Conservation (phyloP, 2,329 filamentous ascomycete species). For the Fusarium ambrosium region DNA sequence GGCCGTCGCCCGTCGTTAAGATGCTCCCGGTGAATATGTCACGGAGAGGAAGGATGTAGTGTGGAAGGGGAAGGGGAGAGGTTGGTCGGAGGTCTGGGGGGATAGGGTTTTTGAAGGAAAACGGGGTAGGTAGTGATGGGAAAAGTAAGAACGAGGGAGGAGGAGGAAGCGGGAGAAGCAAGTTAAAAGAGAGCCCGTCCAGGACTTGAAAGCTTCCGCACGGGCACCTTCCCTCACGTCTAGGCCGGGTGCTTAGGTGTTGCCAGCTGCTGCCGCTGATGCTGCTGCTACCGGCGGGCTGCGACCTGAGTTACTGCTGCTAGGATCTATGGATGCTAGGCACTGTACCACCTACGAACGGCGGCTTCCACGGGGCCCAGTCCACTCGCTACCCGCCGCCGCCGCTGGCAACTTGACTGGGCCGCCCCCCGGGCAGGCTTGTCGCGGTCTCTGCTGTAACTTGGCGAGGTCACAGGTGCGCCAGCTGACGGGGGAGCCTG, state of each 20-base stretch:
- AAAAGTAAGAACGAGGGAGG: slow-evolving; percentile 31
- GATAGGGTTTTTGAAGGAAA: slow-evolving; percentile 16
- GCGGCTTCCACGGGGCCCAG: slow-evolving; percentile 8
- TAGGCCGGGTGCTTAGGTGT: background rate
- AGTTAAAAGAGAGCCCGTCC: slow-evolving; percentile 16
- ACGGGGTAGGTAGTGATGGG: slow-evolving; percentile 25
- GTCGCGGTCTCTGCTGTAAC: slow-evolving; percentile 20
- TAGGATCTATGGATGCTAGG: background rate
- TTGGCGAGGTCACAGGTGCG: slow-evolving; percentile 34
- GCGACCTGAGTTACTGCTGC: slow-evolving; percentile 16
- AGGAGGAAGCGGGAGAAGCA: slow-evolving; percentile 38
- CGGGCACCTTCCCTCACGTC: slow-evolving; percentile 9
- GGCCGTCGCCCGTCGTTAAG: slow-evolving; percentile 40
- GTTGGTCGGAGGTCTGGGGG: slow-evolving; percentile 6
- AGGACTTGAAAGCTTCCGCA: slow-evolving; percentile 28
- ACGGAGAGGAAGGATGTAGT: slow-evolving; percentile 2
- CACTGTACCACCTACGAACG: slow-evolving; percentile 1
- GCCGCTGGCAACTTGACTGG: background rate
- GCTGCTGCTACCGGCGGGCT: slow-evolving; percentile 5
- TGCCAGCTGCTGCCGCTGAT: background rate
- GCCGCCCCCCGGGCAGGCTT: background rate
- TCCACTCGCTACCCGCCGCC: slow-evolving; percentile 26
- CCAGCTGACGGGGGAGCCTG: slow-evolving; percentile 45
- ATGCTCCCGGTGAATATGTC: slow-evolving; percentile 4
- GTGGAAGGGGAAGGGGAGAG: slow-evolving; percentile 6